These are phyloP conservation scores for Candida anglica DNA, from an alignment of 805 yeast species.

Conservation along the genomic window DNA sequence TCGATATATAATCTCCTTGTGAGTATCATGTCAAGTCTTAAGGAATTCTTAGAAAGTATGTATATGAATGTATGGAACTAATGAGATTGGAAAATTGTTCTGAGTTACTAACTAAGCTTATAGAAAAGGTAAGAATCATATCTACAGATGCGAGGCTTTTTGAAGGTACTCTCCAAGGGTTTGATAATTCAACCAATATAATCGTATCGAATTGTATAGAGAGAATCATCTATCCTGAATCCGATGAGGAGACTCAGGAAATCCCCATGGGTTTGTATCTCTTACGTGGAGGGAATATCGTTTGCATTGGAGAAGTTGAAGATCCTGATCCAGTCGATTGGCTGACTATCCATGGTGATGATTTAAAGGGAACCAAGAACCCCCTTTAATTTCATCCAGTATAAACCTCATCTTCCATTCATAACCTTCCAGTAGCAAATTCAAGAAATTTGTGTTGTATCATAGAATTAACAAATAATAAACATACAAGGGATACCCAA, in stretches of 20 bases:
- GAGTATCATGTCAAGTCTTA: conserved; percentile 34
- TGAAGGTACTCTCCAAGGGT: conserved; percentile 49
- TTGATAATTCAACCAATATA: conserved; percentile 61
- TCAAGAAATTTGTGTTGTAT: conserved; percentile 4
- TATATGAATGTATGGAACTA: no score
- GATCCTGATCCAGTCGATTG: conserved; percentile 41
- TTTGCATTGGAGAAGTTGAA: conserved; percentile 53
- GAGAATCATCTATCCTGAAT: conserved; percentile 42
- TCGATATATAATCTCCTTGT: no score
- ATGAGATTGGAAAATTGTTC: no score
- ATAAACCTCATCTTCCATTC: background rate
- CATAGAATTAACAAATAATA: conserved; percentile 2
- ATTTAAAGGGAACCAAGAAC: conserved; percentile 37
- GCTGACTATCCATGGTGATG: conserved; percentile 26
- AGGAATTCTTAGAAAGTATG: conserved; percentile 30
- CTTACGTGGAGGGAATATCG: conserved; percentile 57
- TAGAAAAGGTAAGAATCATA: conserved; percentile 37
- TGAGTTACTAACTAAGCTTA: background rate
- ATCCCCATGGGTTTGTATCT: conserved; percentile 45
- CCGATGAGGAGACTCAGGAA: conserved; percentile 34
- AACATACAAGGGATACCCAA: no score
- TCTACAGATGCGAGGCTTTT: conserved; percentile 42
- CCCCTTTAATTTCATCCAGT: conserved; percentile 31
- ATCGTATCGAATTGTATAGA: conserved; percentile 51
- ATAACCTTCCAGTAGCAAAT: background rate